Evolutionary conservation across 371 early-diverging fungal genomes (phyloP).

Genomic region (Actinomortierella ambigua): DNA sequence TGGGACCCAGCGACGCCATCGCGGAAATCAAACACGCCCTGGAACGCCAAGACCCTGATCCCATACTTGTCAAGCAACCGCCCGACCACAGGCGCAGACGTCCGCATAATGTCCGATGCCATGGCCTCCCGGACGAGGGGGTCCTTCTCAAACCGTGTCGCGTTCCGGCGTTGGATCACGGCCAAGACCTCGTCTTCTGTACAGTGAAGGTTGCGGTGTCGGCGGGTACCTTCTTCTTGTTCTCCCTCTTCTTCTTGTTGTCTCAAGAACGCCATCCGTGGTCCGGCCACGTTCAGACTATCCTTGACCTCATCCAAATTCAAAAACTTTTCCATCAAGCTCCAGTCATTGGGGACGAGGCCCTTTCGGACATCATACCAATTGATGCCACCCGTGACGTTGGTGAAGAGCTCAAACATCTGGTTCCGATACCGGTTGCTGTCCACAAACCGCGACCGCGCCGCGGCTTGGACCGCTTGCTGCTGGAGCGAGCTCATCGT

Average conservation of each 20-base stretch:
- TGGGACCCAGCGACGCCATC: constrained; percentile 64
- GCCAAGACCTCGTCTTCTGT: constrained; percentile 16
- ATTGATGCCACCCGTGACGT: constrained; percentile 65
- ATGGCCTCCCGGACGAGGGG: constrained; percentile 50
- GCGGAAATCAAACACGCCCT: constrained; percentile 68
- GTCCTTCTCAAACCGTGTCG: constrained; percentile 48
- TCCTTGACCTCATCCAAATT: constrained; percentile 50
- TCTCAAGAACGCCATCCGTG: constrained; percentile 15
- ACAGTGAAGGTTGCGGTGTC: constrained; percentile 4
- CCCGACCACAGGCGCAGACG: constrained; percentile 52
- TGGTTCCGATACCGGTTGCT: constrained; percentile 48
- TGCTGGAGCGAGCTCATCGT: constrained; percentile 46
- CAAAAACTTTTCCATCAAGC: constrained; percentile 56
- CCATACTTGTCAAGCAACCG: constrained; percentile 47
- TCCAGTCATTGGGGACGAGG: constrained; percentile 55
- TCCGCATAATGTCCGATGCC: constrained; percentile 62
- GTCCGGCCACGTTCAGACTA: constrained; percentile 53
- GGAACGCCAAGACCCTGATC: constrained; percentile 36
- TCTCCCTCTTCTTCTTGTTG: constrained; percentile 16
- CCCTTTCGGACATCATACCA: constrained; percentile 71
- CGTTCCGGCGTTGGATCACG: constrained; percentile 20
- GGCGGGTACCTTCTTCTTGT: background rate
- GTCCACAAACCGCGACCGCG: constrained; percentile 48
- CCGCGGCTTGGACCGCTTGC: constrained; percentile 39
- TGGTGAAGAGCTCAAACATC: constrained; percentile 60